A percentile compares a stretch with the other conserved stretches of the same genome.
These are phyloP conservation scores for Chytriomyces confervae DNA, from an alignment of 192 early-diverging fungal genomes.

Conservation along the genomic window DNA sequence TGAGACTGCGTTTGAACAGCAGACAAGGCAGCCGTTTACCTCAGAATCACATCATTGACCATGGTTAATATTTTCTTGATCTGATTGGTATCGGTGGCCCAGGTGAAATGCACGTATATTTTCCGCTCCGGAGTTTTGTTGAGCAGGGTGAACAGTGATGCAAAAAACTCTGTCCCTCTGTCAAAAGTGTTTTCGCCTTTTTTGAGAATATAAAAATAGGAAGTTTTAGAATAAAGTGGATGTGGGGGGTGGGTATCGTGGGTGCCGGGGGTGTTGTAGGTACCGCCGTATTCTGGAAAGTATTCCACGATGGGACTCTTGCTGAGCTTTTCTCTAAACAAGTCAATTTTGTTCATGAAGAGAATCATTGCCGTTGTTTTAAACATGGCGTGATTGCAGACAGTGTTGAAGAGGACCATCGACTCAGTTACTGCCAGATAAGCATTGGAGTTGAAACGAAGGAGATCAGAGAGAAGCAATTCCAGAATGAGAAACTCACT, in stretches of 20 bases:
- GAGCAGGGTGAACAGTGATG: slow-evolving; percentile 41
- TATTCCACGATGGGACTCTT: slow-evolving; percentile 51
- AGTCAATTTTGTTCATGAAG: slow-evolving; percentile 72
- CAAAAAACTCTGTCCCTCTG: slow-evolving; percentile 51
- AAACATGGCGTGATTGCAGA: slow-evolving; percentile 50
- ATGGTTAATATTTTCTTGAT: slow-evolving; percentile 50
- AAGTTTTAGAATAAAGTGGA: no score
- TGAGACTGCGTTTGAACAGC: no score
- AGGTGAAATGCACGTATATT: slow-evolving; percentile 66
- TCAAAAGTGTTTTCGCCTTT: slow-evolving; percentile 54
- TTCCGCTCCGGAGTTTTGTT: slow-evolving; percentile 54
- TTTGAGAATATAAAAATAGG: no score
- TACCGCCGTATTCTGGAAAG: slow-evolving; percentile 63
- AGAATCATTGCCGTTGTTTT: slow-evolving; percentile 61
- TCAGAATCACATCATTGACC: slow-evolving; percentile 37
- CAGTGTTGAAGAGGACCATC: slow-evolving; percentile 43
- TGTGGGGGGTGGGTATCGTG: no score
- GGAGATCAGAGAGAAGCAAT: slow-evolving; percentile 26
- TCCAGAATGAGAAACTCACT: background rate
- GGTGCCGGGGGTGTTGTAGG: no score
- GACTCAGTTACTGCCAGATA: slow-evolving; percentile 39
- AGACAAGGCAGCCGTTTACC: background rate
- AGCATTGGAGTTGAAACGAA: background rate
- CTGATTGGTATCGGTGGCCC: slow-evolving; percentile 65
- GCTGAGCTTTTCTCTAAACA: slow-evolving; percentile 60